Base-by-base conservation (phyloP, 345 rosid species). In the Syzygium grande region DNA sequence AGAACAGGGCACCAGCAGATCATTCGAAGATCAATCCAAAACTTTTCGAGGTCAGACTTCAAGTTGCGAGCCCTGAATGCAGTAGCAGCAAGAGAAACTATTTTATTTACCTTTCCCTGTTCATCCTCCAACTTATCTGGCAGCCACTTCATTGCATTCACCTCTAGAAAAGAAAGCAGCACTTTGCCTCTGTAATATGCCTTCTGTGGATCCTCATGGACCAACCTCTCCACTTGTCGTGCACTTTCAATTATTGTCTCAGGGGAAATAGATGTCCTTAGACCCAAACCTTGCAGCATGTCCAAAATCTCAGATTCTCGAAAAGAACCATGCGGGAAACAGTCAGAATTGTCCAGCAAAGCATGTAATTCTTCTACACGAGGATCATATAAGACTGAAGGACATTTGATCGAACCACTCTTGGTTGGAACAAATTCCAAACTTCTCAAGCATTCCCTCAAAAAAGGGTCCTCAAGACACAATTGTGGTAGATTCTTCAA, bases 1-100 rank as follows among this genome's bases (percentile, higher is more conserved):
- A 96, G 90, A 84, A 97, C 99, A 22, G 99, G 99, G 90, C 99
- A 97, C 99, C 99, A 97, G 92, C 95, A 94, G 87, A 96, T 95
- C 95, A 94, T 91, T 87, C 92, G 94, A 87, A 97, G 94, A 92
- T 95, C 97, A 92, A 86, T 93, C 99, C 98, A 97, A 87, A 97
- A 96, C 90, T 94, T 97, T 88, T 93, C 95, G 84, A 97, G 91
- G 89, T 95, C 97, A 91, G 92, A 92, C 90, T 92, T 95, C 93
- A 93, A 89, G 93, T 93, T 90, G 80, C 92, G 95, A 89, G 98
- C 95, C 91, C 95, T 96, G 89, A 94, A 94, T 86, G 97, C 98
- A 90, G 96, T 94, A 84, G 98, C 95, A 91, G 98, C 97, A 89
- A 95, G 94, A 91, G 98, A 94, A 91, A 95, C 93, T 58, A 94